Percentiles rank a stretch among this genome's conserved stretches.
Evolutionary conservation across 305 asterid species (phyloP).

Genomic region (Euphrasia arctica): DNA sequence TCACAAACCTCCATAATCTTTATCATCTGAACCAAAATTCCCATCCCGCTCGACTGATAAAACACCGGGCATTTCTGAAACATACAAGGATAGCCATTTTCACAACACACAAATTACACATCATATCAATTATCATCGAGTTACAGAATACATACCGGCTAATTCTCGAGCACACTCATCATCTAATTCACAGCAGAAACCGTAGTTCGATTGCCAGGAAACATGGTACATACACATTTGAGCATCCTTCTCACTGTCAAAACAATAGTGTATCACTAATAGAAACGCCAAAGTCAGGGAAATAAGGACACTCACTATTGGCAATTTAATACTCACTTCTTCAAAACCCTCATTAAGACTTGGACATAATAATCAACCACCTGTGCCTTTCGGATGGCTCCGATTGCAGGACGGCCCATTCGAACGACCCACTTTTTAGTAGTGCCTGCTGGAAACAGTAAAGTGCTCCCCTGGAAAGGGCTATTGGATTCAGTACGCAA

Average conservation of each 20-base stretch:
- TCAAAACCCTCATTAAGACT: slow-evolving; percentile 62
- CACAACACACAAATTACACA: neutral
- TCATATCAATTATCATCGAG: slow-evolving; percentile 6
- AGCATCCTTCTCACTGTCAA: slow-evolving; percentile 70
- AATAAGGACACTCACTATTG: slow-evolving; percentile 9
- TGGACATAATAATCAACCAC: slow-evolving; percentile 79
- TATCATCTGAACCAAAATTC: slow-evolving; percentile 53
- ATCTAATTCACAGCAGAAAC: slow-evolving; percentile 85
- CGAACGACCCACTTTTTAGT: slow-evolving; percentile 73
- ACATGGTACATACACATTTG: slow-evolving; percentile 89
- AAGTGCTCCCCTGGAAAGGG: slow-evolving; percentile 28
- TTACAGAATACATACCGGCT: slow-evolving; percentile 50
- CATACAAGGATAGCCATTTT: slow-evolving; percentile 17
- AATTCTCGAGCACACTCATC: slow-evolving; percentile 68
- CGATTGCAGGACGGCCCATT: slow-evolving; percentile 61
- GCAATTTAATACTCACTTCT: slow-evolving; percentile 56
- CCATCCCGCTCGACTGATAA: slow-evolving; percentile 63
- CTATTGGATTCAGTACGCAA: slow-evolving; percentile 27
- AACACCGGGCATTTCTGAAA: slow-evolving; percentile 73
- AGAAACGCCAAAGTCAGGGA: slow-evolving; percentile 21
- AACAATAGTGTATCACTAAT: slow-evolving; percentile 23
- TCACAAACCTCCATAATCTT: slow-evolving; percentile 71
- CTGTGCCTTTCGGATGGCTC: slow-evolving; percentile 52
- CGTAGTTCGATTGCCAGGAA: slow-evolving; percentile 67
- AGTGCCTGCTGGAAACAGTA: slow-evolving; percentile 59